phyloP scores from a whole-genome alignment of 345 rosid genomes.

The Clarkia xantiana region DNA sequence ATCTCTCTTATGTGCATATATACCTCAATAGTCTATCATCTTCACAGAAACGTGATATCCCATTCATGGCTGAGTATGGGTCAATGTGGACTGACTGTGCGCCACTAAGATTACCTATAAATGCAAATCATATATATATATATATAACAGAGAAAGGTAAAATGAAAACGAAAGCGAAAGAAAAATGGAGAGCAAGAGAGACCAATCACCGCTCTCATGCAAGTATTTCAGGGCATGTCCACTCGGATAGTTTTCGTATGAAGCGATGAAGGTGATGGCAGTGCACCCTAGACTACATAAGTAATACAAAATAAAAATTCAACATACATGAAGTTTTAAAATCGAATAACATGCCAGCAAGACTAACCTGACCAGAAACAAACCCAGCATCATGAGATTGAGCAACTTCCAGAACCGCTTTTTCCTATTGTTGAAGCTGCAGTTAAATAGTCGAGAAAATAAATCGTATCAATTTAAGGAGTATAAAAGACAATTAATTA shows the following conservation, averaged over 20 bases:
- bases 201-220: conserved; percentile 71
- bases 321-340: background rate
- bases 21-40: conserved; percentile 77
- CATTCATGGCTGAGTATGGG: conserved; percentile 86
- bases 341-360: conserved; percentile 5
- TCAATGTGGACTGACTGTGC: conserved; percentile 76
- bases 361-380: conserved; percentile 54
- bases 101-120: conserved; percentile 29
- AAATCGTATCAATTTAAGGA: background rate
- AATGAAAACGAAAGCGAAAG: background rate
- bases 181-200: conserved; percentile 10
- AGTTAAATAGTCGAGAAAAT: conserved; percentile 7
- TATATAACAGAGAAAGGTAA: background rate
- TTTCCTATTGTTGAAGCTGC: conserved; percentile 80
- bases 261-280: conserved; percentile 59
- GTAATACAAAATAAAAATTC: conserved; percentile 14
- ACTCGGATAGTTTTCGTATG: conserved; percentile 79
- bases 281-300: conserved; percentile 82
- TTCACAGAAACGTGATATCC: conserved; percentile 90
- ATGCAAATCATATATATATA: conserved; percentile 2
- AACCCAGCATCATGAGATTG: conserved; percentile 45
- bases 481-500: background rate
- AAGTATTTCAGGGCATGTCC: conserved; percentile 70
- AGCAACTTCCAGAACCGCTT: conserved; percentile 65
- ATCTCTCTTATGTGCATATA: background rate